phyloP scores from a whole-genome alignment of 495 filamentous ascomycete species.

The Aspergillus sparsus region DNA sequence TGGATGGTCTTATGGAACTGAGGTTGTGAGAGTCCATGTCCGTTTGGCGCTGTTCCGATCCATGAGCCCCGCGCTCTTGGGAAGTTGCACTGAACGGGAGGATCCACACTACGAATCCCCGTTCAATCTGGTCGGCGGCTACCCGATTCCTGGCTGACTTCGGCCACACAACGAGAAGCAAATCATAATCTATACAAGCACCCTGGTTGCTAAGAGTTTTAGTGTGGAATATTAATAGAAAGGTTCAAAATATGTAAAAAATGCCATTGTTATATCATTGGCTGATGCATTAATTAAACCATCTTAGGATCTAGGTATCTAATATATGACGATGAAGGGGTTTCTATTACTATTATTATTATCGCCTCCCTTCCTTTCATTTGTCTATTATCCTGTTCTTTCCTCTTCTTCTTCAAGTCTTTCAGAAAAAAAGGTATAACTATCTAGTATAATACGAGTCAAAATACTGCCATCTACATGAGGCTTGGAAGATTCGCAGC shows the following conservation, averaged over 20 bases:
- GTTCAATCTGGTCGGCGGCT: slow-evolving; percentile 7
- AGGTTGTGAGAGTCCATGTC: slow-evolving; percentile 28
- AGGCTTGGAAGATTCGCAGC: slow-evolving; percentile 33
- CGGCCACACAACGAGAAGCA: background rate
- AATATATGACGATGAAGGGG: too few species aligned
- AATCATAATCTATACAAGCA: background rate
- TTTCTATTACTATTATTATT: too few species aligned
- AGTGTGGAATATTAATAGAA: too few species aligned
- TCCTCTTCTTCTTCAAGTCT: background rate
- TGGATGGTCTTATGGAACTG: slow-evolving; percentile 17
- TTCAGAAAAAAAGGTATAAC: background rate
- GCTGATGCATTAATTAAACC: background rate
- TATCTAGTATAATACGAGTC: background rate
- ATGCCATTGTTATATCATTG: background rate
- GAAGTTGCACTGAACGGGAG: slow-evolving; percentile 1
- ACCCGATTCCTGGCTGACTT: background rate
- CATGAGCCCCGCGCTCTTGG: slow-evolving; percentile 21
- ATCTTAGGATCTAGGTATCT: too few species aligned
- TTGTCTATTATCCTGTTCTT: too few species aligned
- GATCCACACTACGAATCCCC: slow-evolving; percentile 3
- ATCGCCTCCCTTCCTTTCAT: too few species aligned
- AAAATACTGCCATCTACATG: slow-evolving; percentile 7
- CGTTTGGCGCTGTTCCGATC: slow-evolving; percentile 11
- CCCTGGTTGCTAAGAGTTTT: background rate
- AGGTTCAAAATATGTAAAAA: too few species aligned